These are phyloP conservation scores for Aeminium ludgeri DNA, from an alignment of 495 filamentous ascomycete species.

Conservation along the genomic window DNA sequence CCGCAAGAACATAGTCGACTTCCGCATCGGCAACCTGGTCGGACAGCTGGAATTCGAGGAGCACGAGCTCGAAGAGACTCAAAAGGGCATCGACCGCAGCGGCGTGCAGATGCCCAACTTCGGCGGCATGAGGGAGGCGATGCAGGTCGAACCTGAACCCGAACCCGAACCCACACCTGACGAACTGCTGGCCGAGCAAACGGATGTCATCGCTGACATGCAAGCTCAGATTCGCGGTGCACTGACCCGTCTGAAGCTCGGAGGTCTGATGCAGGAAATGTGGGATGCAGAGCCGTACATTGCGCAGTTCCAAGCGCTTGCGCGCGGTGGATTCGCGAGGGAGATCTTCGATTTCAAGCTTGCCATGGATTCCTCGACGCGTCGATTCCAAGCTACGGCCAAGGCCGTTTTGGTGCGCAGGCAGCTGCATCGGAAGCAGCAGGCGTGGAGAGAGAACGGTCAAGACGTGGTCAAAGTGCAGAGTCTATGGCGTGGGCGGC, in stretches of 20 bases:
- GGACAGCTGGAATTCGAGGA: slow-evolving; percentile 95
- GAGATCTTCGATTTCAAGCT: slow-evolving; percentile 61
- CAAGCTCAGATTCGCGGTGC: slow-evolving; percentile 81
- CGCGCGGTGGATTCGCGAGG: slow-evolving; percentile 63
- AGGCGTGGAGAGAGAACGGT: slow-evolving; percentile 54
- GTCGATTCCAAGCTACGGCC: slow-evolving; percentile 59
- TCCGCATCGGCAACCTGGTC: slow-evolving; percentile 95
- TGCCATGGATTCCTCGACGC: slow-evolving; percentile 50
- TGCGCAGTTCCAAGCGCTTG: slow-evolving; percentile 62
- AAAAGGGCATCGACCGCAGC: slow-evolving; percentile 88
- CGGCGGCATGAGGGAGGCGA: slow-evolving; percentile 86
- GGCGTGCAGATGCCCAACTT: slow-evolving; percentile 96
- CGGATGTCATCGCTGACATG: slow-evolving; percentile 53
- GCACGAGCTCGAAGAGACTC: slow-evolving; percentile 89
- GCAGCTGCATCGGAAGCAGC: slow-evolving; percentile 40
- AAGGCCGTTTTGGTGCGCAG: slow-evolving; percentile 65
- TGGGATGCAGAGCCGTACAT: slow-evolving; percentile 75
- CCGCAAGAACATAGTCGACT: slow-evolving; percentile 83
- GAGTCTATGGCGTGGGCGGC: slow-evolving; percentile 61
- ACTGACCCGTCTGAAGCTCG: slow-evolving; percentile 57
- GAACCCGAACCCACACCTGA: slow-evolving; percentile 65
- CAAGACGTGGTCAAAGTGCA: slow-evolving; percentile 63
- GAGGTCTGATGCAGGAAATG: slow-evolving; percentile 68
- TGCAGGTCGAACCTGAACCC: slow-evolving; percentile 63
- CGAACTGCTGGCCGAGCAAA: slow-evolving; percentile 63